These are phyloP conservation scores for Suillus americanus DNA, from an alignment of 768 basidiomycete species.

Conservation along the genomic window DNA sequence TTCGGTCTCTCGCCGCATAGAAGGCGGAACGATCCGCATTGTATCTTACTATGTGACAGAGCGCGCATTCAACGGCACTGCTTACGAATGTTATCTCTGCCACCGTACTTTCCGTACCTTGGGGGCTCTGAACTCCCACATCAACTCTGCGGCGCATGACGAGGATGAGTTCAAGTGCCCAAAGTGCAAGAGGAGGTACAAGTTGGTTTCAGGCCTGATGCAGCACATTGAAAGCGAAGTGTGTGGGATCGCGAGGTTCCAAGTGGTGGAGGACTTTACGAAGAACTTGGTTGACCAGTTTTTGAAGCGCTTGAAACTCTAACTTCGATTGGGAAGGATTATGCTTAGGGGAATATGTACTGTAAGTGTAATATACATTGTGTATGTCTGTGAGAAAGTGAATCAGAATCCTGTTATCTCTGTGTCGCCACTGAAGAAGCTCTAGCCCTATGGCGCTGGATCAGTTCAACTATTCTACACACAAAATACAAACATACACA, in stretches of 20 bases:
- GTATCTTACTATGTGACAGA: constrained; percentile 33
- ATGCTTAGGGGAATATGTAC: not conserved
- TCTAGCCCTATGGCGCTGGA: too few species aligned
- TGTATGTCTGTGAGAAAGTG: not conserved
- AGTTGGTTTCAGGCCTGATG: constrained; percentile 39
- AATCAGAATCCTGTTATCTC: not conserved
- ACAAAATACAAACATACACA: too few species aligned
- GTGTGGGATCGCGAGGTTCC: constrained; percentile 1
- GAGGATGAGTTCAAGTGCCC: constrained; percentile 44
- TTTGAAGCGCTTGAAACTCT: not conserved
- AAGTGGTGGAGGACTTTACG: not conserved
- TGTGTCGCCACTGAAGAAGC: not conserved
- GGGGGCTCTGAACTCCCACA: constrained; percentile 23
- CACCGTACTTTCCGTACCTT: constrained; percentile 31
- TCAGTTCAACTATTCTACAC: too few species aligned
- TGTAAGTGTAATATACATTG: not conserved
- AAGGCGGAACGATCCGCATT: constrained; percentile 14
- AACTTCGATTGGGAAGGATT: not conserved
- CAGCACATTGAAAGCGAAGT: constrained; percentile 31
- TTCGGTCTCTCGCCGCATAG: constrained; percentile 32
- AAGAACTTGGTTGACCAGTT: not conserved
- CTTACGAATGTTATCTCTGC: constrained; percentile 46
- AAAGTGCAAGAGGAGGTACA: constrained; percentile 38
- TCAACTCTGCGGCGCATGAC: constrained; percentile 37
- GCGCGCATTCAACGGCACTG: constrained; percentile 38